These are phyloP conservation scores for Coniosporium apollinis DNA, from an alignment of 495 filamentous ascomycete species.

Conservation along the genomic window DNA sequence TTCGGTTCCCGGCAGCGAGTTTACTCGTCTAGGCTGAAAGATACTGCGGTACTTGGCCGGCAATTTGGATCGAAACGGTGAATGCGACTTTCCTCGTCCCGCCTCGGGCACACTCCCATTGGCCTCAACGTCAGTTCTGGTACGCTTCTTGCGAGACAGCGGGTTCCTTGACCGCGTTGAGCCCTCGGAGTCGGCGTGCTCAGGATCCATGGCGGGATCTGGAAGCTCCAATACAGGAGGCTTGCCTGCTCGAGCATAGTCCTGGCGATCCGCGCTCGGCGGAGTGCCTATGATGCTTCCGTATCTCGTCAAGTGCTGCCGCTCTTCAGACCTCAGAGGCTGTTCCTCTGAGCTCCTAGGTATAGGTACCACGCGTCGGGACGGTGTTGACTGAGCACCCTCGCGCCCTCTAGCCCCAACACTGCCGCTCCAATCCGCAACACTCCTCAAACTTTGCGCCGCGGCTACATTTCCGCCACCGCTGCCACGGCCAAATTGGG, in stretches of 20 bases:
- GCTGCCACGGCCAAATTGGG: conserved; percentile 1
- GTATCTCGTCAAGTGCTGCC: conserved; percentile 34
- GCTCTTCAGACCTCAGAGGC: too few species aligned
- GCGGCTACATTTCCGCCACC: not conserved
- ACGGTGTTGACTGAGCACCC: too few species aligned
- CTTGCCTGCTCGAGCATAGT: conserved; percentile 18
- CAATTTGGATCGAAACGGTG: not conserved
- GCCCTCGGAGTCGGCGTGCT: conserved; percentile 8
- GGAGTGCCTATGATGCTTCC: conserved; percentile 61
- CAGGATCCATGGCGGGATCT: conserved; percentile 48
- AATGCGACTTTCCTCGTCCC: too few species aligned
- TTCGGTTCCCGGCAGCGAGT: conserved; percentile 12
- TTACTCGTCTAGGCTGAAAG: conserved; percentile 20
- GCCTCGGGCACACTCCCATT: too few species aligned
- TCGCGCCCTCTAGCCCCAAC: too few species aligned
- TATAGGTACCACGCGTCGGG: too few species aligned
- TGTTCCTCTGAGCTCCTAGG: too few species aligned
- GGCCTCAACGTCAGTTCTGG: too few species aligned
- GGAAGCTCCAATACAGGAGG: conserved; percentile 49
- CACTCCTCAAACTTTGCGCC: conserved; percentile 5
- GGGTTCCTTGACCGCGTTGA: too few species aligned
- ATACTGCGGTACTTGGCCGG: conserved; percentile 13
- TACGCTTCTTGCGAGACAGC: too few species aligned
- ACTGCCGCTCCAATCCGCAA: too few species aligned
- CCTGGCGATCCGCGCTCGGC: conserved; percentile 16